Evolutionary conservation across 2,329 filamentous ascomycete species (phyloP).

Genomic region (Furcasterigmium sp.): DNA sequence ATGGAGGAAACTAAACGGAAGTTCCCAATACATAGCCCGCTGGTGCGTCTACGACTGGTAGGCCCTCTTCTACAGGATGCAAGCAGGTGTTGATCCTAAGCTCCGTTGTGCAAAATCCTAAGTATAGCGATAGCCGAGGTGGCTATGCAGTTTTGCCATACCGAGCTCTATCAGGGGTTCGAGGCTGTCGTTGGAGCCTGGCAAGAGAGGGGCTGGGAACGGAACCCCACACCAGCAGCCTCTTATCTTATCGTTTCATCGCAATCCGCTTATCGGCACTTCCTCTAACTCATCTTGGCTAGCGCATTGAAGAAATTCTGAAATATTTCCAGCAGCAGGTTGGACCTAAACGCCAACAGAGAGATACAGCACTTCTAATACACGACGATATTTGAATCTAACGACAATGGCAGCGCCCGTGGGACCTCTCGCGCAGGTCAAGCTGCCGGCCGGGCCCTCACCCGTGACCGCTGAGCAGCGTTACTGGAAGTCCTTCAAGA

Average conservation of each 20-base stretch:
- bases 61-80: no score
- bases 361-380: not conserved
- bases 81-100: no score
- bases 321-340: not conserved
- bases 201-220: no score
- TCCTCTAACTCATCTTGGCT: not conserved
- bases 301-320: conserved; percentile 2
- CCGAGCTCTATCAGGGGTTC: no score
- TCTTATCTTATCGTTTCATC: not conserved
- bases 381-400: conserved; percentile 1
- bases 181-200: no score
- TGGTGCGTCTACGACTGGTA: no score
- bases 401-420: conserved; percentile 78
- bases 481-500: conserved; percentile 96
- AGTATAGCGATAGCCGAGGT: no score
- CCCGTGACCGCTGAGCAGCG: conserved; percentile 86
- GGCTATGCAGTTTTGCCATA: no score
- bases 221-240: not conserved
- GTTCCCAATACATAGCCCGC: no score
- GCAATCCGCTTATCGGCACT: no score
- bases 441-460: conserved; percentile 76
- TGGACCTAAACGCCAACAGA: not conserved
- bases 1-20: no score
- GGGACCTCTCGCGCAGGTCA: conserved; percentile 71
- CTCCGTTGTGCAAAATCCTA: no score